These are phyloP conservation scores for Conringia planisiliqua DNA, from an alignment of 345 rosid species.

Conservation along the genomic window DNA sequence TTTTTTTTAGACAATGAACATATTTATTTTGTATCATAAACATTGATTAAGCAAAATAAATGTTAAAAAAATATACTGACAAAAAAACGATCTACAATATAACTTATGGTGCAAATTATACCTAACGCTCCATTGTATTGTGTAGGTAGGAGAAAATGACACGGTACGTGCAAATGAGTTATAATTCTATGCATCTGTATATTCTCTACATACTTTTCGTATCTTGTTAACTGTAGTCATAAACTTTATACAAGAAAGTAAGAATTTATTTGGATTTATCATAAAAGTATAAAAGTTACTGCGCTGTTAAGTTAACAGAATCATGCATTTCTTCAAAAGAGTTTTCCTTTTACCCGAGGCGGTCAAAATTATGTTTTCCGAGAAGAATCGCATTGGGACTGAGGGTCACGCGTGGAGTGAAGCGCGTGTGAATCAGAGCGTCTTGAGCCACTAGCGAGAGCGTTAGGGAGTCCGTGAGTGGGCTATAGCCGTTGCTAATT, in stretches of 20 bases:
- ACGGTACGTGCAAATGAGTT: not conserved
- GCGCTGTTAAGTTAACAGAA: conserved; percentile 4
- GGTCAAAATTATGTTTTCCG: conserved; percentile 21
- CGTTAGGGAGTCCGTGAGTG: conserved; percentile 27
- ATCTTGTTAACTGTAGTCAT: not conserved
- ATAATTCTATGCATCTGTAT: not conserved
- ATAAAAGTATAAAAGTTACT: conserved; percentile 13
- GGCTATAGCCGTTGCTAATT: conserved; percentile 17
- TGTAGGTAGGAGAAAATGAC: conserved; percentile 19
- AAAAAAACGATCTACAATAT: not conserved
- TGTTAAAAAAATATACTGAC: too few species aligned
- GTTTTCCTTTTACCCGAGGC: conserved; percentile 17
- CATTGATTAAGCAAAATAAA: not conserved
- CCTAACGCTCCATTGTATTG: not conserved
- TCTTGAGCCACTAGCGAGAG: conserved; percentile 2
- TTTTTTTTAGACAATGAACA: not conserved
- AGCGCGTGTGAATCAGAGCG: not conserved
- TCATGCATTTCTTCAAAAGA: not conserved
- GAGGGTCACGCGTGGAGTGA: not conserved
- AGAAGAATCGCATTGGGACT: conserved; percentile 7
- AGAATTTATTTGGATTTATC: not conserved
- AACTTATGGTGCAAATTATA: not conserved
- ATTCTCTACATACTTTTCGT: not conserved
- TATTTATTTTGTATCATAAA: not conserved
- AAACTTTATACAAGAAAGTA: not conserved